These are phyloP conservation scores for Cladorrhinum sp. DNA, from an alignment of 2,329 filamentous ascomycete genomes.

Conservation along the genomic window DNA sequence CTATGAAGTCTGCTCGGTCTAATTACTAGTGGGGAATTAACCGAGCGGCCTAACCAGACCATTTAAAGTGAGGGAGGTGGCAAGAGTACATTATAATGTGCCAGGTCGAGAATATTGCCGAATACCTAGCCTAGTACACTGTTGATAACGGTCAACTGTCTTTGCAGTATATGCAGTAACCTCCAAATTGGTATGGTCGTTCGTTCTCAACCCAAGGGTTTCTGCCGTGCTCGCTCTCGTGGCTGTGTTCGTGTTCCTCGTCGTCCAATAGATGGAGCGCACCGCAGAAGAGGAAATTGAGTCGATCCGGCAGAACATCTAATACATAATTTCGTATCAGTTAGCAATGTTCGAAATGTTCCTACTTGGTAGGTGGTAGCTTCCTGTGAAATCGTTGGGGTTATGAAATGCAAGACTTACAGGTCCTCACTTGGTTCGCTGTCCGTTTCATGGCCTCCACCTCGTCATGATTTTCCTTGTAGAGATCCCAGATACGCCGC, in stretches of 20 bases:
- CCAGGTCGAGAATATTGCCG: background rate
- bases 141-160: background rate
- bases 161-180: background rate
- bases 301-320: background rate
- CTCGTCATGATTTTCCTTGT: background rate
- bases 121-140: background rate
- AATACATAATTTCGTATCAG: background rate
- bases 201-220: background rate
- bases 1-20: background rate
- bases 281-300: background rate
- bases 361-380: background rate
- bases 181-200: background rate
- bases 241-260: background rate
- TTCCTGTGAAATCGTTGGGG: background rate
- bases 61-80: background rate
- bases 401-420: background rate
- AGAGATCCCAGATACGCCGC: background rate
- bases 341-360: background rate
- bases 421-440: background rate
- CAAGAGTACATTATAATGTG: background rate
- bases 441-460: background rate
- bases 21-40: background rate
- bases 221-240: background rate
- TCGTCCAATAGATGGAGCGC: background rate
- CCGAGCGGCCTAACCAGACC: background rate